phyloP scores from a whole-genome alignment of 2,329 filamentous ascomycete genomes.

The Aspergillus fijiensis region DNA sequence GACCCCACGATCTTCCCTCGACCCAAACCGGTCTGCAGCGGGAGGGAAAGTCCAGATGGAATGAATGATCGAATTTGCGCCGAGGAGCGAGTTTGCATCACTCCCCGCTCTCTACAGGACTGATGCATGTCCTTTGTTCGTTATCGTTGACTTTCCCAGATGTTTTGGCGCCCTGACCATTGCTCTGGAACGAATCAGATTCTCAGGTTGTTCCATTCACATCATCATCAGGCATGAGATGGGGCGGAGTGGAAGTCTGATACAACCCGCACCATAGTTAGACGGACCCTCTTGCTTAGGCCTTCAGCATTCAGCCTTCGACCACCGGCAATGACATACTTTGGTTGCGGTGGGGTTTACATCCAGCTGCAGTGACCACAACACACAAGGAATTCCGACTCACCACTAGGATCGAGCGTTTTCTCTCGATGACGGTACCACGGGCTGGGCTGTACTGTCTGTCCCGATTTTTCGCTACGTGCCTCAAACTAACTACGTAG shows the following conservation, averaged over 20 bases:
- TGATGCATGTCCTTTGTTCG: not conserved
- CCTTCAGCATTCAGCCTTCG: not conserved
- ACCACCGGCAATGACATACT: not conserved
- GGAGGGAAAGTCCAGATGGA: not conserved
- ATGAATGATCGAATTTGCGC: not conserved
- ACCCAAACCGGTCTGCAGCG: not conserved
- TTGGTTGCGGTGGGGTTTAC: constrained; percentile 11
- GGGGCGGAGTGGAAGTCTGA: not conserved
- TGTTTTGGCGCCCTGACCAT: not conserved
- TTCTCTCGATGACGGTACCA: constrained; percentile 21
- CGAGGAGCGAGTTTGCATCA: not conserved
- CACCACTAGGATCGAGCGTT: constrained; percentile 8
- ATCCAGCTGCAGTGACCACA: not conserved
- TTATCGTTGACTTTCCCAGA: not conserved
- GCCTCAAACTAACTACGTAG: constrained; percentile 1
- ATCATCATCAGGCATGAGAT: not conserved
- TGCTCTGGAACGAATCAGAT: not conserved
- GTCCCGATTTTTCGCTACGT: not conserved
- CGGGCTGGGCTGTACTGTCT: constrained; percentile 15
- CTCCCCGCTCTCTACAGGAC: not conserved
- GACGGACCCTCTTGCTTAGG: not conserved
- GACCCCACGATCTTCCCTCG: not conserved
- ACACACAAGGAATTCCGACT: not conserved
- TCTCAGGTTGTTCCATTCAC: not conserved
- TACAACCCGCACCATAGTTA: not conserved